Conservation (phyloP, 208 protist genomes). For the Sergeia podlipaevii region DNA sequence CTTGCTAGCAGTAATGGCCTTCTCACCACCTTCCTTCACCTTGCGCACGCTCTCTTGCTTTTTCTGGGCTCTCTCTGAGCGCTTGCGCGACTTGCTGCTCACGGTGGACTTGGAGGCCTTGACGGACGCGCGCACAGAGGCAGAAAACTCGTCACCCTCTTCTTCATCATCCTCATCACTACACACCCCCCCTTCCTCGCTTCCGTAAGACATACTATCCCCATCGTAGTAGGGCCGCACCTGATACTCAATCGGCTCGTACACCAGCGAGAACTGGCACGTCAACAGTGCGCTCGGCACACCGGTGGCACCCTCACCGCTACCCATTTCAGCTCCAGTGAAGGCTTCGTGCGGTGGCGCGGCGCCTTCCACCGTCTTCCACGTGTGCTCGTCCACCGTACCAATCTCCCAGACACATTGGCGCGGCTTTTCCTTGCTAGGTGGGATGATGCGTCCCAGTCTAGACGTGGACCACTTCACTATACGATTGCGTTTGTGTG, state of each 20-base stretch:
- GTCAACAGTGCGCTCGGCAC: neutral
- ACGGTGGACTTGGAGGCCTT: conserved; percentile 16
- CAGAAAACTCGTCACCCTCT: conserved; percentile 11
- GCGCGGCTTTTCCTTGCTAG: conserved; percentile 24
- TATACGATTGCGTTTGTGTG: conserved; percentile 48
- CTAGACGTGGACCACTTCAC: conserved; percentile 36
- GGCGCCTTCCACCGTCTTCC: conserved; percentile 1
- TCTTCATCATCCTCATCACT: neutral
- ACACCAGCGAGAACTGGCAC: neutral
- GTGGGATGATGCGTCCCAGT: conserved; percentile 25
- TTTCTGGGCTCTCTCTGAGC: conserved; percentile 11
- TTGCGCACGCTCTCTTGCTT: too few relatives aligned
- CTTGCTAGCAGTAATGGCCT: too few relatives aligned
- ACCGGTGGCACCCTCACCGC: neutral
- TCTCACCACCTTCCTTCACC: too few relatives aligned
- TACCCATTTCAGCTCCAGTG: neutral
- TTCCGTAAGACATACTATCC: conserved; percentile 6
- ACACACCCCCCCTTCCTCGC: neutral
- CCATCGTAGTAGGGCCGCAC: neutral
- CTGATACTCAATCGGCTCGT: conserved; percentile 2
- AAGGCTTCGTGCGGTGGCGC: conserved; percentile 3
- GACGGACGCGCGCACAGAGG: conserved; percentile 11
- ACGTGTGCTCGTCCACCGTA: conserved; percentile 24
- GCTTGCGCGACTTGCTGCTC: conserved; percentile 14
- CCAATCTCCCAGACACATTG: conserved; percentile 57